Base-by-base conservation (phyloP, 768 basidiomycete genomes). In the Strobilomyces dryophilus region DNA sequence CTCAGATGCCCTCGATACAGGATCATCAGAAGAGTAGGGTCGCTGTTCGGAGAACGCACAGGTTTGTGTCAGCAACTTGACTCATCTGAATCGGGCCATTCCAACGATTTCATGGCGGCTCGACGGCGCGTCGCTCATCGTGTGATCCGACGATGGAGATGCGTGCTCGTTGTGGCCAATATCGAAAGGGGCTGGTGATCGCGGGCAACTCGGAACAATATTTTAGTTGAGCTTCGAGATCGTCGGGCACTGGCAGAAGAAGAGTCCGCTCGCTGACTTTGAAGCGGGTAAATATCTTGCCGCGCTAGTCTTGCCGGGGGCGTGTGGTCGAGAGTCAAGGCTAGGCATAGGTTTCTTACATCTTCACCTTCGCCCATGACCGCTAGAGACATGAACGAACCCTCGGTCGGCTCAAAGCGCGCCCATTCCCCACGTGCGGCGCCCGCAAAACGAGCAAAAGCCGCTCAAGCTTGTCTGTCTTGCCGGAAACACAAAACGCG, bases 401-500 rank as follows among this genome's bases (percentile, higher is more conserved):
- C 65, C 20, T 26, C 34, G 15, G 36, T 56, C 15, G 68, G 68
- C 27, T 59, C 65, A 35, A 69, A 69, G 56, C 66, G 68, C 26
- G 67, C 63, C 3, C 66, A 59, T 42, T 70, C 68, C n/a, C 68
- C 68, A 2, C 68, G 68, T 27, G 26, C 57, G 31, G 45, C 56
- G 2, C 64, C 71, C 27, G 52, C 69, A 34, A 77, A 76, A 55
- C 66, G 76, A 47, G 68, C 73, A 20, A 77, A 77, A 54, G 71
- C 76, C 0, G 66, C 71, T 8, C 75, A 77, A 55, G 77, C 77
- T 2, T 79, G 77, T 56, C 52, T 73, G 4, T 72, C 74, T 24
- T 79, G 77, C 53, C 67, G 77, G n/a, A 71, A 71, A 52, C 74
- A 77, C 57, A 79, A 79, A 50, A 77, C 75, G 39, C 74, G 77